A percentile compares a stretch with the other conserved stretches of the same genome.
Evolutionary conservation across 768 basidiomycete species (phyloP).

Genomic region (Tulasnella sp.): DNA sequence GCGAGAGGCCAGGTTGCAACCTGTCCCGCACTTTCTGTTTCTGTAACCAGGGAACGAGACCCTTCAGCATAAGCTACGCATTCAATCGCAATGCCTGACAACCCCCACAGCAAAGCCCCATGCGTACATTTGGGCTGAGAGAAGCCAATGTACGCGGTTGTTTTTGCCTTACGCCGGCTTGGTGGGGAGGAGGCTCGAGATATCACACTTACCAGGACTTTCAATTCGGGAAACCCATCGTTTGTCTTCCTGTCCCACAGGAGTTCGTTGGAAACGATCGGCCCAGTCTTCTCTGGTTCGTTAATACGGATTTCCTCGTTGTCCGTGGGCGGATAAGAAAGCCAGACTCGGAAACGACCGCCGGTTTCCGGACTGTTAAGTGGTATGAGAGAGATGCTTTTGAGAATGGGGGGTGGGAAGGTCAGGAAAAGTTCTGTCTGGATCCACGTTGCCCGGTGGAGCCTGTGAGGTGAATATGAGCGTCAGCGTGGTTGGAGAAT

Average conservation of each 20-base stretch:
- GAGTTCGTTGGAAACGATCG: constrained; percentile 25
- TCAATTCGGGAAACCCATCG: constrained; percentile 86
- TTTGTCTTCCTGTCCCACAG: constrained; percentile 87
- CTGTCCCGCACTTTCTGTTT: constrained; percentile 82
- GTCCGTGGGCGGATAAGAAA: constrained; percentile 29
- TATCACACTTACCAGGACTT: constrained; percentile 49
- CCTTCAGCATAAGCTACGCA: constrained; percentile 1
- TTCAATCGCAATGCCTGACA: background rate
- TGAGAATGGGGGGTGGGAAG: constrained; percentile 67
- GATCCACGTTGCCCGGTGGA: constrained; percentile 87
- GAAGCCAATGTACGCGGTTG: background rate
- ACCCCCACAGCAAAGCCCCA: background rate
- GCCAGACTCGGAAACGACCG: constrained; percentile 87
- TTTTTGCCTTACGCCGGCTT: background rate
- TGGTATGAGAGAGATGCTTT: constrained; percentile 58
- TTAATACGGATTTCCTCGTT: constrained; percentile 23
- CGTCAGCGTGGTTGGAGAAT: constrained; percentile 3
- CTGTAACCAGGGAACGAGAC: constrained; percentile 30
- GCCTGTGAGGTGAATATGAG: constrained; percentile 36
- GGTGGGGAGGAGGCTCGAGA: background rate
- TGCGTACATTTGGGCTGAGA: background rate
- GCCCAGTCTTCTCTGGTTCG: constrained; percentile 24
- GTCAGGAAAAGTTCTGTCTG: constrained; percentile 86
- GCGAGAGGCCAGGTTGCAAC: constrained; percentile 63
- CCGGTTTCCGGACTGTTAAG: constrained; percentile 68